A percentile compares a stretch with the other conserved stretches of the same genome.
phyloP scores from a whole-genome alignment of 1,284 basidiomycete species.

The Gymnopus androsaceus region DNA sequence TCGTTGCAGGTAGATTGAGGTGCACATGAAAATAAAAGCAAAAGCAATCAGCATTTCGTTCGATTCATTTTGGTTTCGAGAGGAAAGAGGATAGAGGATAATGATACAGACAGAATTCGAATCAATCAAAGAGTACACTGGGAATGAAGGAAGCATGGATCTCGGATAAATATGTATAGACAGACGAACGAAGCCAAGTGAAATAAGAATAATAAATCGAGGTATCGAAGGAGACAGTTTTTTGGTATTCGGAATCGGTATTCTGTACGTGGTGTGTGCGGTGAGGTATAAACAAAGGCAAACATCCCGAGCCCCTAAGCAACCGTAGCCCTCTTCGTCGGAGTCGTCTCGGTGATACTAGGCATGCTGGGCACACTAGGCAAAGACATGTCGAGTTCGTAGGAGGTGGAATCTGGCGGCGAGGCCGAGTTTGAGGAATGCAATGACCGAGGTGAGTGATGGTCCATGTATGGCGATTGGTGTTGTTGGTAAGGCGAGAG shows the following conservation, averaged over 20 bases:
- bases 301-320: not conserved
- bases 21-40: slow-evolving; percentile 11
- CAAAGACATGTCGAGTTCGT: not conserved
- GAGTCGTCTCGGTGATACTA: not conserved
- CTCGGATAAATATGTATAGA: not conserved
- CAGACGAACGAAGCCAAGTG: not conserved
- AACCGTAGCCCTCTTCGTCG: not conserved
- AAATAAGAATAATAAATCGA: not conserved
- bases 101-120: slow-evolving; percentile 6
- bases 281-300: not conserved
- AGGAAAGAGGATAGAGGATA: not conserved
- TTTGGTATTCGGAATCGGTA: not conserved
- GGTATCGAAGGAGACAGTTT: not conserved
- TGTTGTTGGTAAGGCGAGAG: not conserved
- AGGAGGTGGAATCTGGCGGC: not conserved
- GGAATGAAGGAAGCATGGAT: not conserved
- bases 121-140: not conserved
- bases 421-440: not conserved
- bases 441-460: no score
- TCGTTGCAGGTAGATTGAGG: slow-evolving; percentile 6
- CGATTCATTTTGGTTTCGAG: not conserved
- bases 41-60: slow-evolving; percentile 7
- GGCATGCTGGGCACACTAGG: not conserved
- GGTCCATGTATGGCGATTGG: not conserved
- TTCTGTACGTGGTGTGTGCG: not conserved